Base-by-base conservation (phyloP, 805 yeast species). In the Metschnikowia drakensbergensis region DNA sequence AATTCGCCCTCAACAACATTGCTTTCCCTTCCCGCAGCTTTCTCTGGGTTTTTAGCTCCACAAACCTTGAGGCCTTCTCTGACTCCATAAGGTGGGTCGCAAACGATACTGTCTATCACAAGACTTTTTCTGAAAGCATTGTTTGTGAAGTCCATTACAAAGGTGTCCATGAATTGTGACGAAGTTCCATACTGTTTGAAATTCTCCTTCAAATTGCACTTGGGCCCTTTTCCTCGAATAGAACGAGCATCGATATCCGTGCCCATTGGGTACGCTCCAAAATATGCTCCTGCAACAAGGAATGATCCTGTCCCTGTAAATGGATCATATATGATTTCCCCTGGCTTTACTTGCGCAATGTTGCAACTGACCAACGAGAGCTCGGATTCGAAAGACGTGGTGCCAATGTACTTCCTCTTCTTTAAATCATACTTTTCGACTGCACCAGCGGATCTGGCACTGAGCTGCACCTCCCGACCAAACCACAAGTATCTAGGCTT, bases 1-100 rank as follows among this genome's bases (percentile, higher is more conserved):
- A 79, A 79, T 58, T 81, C 81, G 5, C 96, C 96, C 53, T 86
- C 84, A 26, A 88, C 87, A n/a, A 82, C 74, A 3, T 85, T 71
- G 37, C 79, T 68, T 60, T 88, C 96, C 57, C 88, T 80, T 0
- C 92, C 96, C 7, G 69, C 78, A 37, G 85, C 85, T 58, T 78
- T 81, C 2, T 84, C 83, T 44, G 84, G 79, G 52, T 77, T 67
- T 54, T 78, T 82, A 4, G 95, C 86, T 4, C 99, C 99, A 47
- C 96, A 81, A 0, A 90, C 96, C 63, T 89, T 90, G 46, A 94
- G 78, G 3, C 98, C 96, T 65, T 94, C 99, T 57, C 99, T 76
- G 2, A 94, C 95, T 9, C 99, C 99, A 65, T 94, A 94, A 0
- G 99, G 99, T 2, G 99, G 99, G 67, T 94, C 99, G 62, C 97